These are phyloP conservation scores for Aspergillus bridgeri DNA, from an alignment of 495 filamentous ascomycete species.

Conservation along the genomic window DNA sequence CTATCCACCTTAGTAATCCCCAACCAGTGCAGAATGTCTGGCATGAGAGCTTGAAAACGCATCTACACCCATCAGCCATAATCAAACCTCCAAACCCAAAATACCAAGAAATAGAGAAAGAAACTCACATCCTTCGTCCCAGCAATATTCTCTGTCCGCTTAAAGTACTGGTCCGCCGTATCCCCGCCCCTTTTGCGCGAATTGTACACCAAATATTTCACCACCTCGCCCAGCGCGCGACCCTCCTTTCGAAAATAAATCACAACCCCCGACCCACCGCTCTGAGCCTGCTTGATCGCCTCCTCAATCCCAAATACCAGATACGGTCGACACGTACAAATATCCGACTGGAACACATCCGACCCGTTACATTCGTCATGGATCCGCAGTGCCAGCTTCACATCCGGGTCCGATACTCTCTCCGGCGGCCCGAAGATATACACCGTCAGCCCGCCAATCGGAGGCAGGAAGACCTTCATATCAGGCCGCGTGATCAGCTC, in stretches of 20 bases:
- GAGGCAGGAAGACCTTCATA: constrained; percentile 88
- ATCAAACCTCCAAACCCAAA: not conserved
- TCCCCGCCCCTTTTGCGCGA: constrained; percentile 69
- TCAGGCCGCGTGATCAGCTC: constrained; percentile 82
- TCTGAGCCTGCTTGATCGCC: constrained; percentile 87
- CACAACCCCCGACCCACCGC: constrained; percentile 82
- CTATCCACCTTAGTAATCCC: constrained; percentile 93
- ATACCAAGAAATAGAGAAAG: not conserved
- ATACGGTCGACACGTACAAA: constrained; percentile 90
- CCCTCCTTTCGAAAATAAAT: constrained; percentile 97
- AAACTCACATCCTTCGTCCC: constrained; percentile 61
- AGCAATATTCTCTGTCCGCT: constrained; percentile 88
- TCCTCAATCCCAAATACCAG: constrained; percentile 91
- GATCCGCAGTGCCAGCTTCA: constrained; percentile 72
- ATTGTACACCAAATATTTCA: constrained; percentile 92
- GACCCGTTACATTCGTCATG: constrained; percentile 93
- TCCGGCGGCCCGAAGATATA: constrained; percentile 89
- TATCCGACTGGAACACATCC: constrained; percentile 92
- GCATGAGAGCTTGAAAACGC: constrained; percentile 94
- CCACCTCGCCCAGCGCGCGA: constrained; percentile 82
- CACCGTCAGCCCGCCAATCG: constrained; percentile 87
- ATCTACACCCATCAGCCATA: constrained; percentile 39
- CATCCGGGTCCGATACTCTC: constrained; percentile 79
- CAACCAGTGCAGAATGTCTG: constrained; percentile 90
- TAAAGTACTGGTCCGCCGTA: constrained; percentile 87